Evolutionary conservation across 2,329 filamentous ascomycete genomes (phyloP), one percentile per base, ranked within the genome.

Genomic region (Trichoderma sp.): DNA sequence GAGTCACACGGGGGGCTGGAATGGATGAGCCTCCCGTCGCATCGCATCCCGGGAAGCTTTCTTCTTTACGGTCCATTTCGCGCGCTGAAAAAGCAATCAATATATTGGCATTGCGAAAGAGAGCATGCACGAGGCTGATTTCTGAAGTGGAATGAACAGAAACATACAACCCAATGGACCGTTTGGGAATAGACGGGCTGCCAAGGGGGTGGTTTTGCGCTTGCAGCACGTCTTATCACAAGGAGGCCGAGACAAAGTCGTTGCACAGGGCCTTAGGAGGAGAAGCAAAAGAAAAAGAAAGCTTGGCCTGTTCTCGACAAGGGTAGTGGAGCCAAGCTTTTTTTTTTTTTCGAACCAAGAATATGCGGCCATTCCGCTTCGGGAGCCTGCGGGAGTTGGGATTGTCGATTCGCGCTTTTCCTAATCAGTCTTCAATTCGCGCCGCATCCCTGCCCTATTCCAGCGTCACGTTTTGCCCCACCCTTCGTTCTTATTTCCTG

Each of bases 401-500:
- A 62, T 62, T 62, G 67, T 36, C 67, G 67, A 61, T 64, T 58
- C 7, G 68, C 68, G 68, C 68, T 30, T 57, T 71, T 3, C 68
- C 68, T 3, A 30, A 65, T 28, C 15, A 34, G 68, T 62, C 58
- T 50, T 28, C 6, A 71, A 59, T 57, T 63, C 50, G 68, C 68
- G 68, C 68, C 67, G 67, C 11, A 69, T 62, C 57, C 57, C 20
- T 36, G 58, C 30, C 26, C 63, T 28, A 32, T 66, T 66, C 34
- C 43, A 23, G 57, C 53, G 34, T 68, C 53, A 58, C 34, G 50
- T 68, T 68, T 68, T 43, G 36, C 6, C 55, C 55, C 55, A 59
- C 36, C 28, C 28, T 20, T 59, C 7, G n/a, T 59, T 58, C 28
- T 50, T 30, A 32, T 58, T 28, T n/a, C n/a, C 28, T 59, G 28